Percentiles rank a stretch among this genome's conserved stretches.
These are phyloP conservation scores for Starmerella vaccinii DNA, from an alignment of 805 yeast species.

Conservation along the genomic window DNA sequence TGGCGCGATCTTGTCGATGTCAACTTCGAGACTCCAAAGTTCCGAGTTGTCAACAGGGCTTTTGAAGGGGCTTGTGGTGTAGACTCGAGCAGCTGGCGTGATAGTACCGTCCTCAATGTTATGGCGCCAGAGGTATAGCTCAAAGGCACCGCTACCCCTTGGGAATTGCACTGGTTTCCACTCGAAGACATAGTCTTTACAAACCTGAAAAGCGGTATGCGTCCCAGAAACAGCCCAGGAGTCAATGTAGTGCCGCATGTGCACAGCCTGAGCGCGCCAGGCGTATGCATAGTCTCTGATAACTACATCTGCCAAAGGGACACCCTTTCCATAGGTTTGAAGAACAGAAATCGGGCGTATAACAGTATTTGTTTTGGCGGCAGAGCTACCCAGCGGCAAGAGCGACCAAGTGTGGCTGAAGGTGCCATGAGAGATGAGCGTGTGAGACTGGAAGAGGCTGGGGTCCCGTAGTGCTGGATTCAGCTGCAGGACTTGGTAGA, in stretches of 20 bases:
- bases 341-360: constrained; percentile 25
- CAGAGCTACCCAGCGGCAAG: constrained; percentile 13
- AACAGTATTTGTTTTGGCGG: not conserved
- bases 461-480: constrained; percentile 10
- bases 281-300: constrained; percentile 21
- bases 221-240: constrained; percentile 12
- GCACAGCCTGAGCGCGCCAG: constrained; percentile 7
- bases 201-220: constrained; percentile 19
- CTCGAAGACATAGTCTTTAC: constrained; percentile 20
- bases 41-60: constrained; percentile 23
- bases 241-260: constrained; percentile 13
- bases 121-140: constrained; percentile 22
- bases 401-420: constrained; percentile 26
- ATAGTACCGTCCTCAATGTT: constrained; percentile 1
- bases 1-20: constrained; percentile 21
- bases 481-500: constrained; percentile 22
- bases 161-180: constrained; percentile 21
- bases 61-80: constrained; percentile 15
- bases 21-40: constrained; percentile 26
- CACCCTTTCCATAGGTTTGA: constrained; percentile 18
- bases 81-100: constrained; percentile 21
- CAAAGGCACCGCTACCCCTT: constrained; percentile 3
- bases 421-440: constrained; percentile 25
- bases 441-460: constrained; percentile 15
- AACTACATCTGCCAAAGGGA: constrained; percentile 14